Conservation (phyloP, 2,329 filamentous ascomycete genomes). For the Fusarium fujikuroi region DNA sequence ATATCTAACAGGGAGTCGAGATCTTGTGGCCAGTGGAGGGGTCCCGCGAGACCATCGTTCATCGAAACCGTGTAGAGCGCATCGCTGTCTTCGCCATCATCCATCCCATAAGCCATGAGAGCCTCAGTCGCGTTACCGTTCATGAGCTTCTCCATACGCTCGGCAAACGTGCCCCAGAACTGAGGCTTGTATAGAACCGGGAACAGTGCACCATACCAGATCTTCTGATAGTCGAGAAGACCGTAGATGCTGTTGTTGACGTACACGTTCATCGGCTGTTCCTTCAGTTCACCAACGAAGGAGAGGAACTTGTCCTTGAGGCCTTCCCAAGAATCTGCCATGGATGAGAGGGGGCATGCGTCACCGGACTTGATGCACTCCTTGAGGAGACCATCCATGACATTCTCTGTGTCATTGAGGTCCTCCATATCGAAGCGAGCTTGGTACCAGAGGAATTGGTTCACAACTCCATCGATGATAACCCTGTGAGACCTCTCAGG, state of each 20-base stretch:
- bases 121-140: constrained; percentile 54
- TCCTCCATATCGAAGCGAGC: constrained; percentile 40
- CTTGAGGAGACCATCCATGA: constrained; percentile 48
- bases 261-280: constrained; percentile 55
- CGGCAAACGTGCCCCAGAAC: constrained; percentile 51
- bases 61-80: constrained; percentile 41
- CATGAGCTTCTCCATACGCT: constrained; percentile 49
- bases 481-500: constrained; percentile 49
- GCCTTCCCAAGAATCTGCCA: constrained; percentile 51
- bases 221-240: constrained; percentile 49
- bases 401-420: constrained; percentile 45
- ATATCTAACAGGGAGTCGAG: constrained; percentile 49
- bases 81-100: constrained; percentile 36
- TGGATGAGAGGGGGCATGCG: constrained; percentile 54
- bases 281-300: constrained; percentile 48
- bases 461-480: constrained; percentile 51
- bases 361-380: constrained; percentile 56
- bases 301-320: constrained; percentile 48
- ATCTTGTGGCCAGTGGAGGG: constrained; percentile 47
- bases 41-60: constrained; percentile 44
- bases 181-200: constrained; percentile 52
- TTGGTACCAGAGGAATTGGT: constrained; percentile 50
- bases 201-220: constrained; percentile 53
- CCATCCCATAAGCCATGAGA: constrained; percentile 49
- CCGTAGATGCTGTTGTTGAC: constrained; percentile 55